Evolutionary conservation across 371 early-diverging fungal genomes (phyloP).

Genomic region (Batkoa obscura): DNA sequence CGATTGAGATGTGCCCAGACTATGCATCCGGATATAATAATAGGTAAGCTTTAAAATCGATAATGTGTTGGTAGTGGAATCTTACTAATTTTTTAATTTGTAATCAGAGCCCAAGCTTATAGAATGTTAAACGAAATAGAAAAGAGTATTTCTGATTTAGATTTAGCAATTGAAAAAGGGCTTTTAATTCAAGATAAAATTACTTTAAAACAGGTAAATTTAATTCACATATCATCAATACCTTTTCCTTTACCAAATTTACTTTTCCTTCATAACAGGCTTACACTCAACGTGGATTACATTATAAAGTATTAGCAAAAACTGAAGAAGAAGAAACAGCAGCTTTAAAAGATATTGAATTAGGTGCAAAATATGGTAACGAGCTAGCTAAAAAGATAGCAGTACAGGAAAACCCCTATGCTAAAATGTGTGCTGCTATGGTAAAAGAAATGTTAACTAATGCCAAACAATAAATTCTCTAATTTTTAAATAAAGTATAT

Average conservation of each 20-base stretch:
- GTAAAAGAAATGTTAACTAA: slow-evolving; percentile 30
- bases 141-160: slow-evolving; percentile 41
- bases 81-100: not conserved
- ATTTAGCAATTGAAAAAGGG: slow-evolving; percentile 33
- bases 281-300: slow-evolving; percentile 67
- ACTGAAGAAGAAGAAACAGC: slow-evolving; percentile 28
- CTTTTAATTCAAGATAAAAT: slow-evolving; percentile 33
- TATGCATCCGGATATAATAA: slow-evolving; percentile 78
- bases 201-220: slow-evolving; percentile 39
- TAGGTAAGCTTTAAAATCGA: slow-evolving; percentile 19
- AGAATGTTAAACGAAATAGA: slow-evolving; percentile 34
- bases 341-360: slow-evolving; percentile 47
- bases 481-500: no score
- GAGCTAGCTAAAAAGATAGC: slow-evolving; percentile 53
- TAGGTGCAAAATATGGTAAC: slow-evolving; percentile 64
- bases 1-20: slow-evolving; percentile 29
- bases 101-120: slow-evolving; percentile 48
- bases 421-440: slow-evolving; percentile 66
- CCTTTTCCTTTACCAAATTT: not conserved
- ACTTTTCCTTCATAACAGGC: slow-evolving; percentile 22
- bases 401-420: slow-evolving; percentile 74
- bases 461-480: not conserved
- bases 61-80: not conserved
- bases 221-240: not conserved
- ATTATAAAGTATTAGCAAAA: slow-evolving; percentile 22